Evolutionary conservation across 1,139 yeast species (phyloP).

Genomic region (Pichia sp.): DNA sequence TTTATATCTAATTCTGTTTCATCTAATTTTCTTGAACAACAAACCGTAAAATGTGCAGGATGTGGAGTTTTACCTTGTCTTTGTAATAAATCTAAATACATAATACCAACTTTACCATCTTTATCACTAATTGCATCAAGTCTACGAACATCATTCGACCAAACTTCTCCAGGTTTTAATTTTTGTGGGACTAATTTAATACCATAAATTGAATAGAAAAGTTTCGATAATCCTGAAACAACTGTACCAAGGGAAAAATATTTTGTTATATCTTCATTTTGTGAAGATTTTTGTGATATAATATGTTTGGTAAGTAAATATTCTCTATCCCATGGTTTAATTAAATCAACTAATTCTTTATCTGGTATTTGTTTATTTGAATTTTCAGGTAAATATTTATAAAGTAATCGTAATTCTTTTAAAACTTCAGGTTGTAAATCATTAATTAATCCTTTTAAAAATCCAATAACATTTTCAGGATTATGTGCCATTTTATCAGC

Average conservation of each 20-base stretch:
- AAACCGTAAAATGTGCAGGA: slow-evolving; percentile 97
- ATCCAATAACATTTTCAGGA: slow-evolving; percentile 70
- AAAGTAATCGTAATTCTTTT: slow-evolving; percentile 45
- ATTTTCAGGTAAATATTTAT: slow-evolving; percentile 19
- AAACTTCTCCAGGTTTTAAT: slow-evolving; percentile 69
- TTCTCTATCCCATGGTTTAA: slow-evolving; percentile 93
- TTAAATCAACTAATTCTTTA: slow-evolving; percentile 38
- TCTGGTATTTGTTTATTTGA: slow-evolving; percentile 29
- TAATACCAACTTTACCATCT: slow-evolving; percentile 55
- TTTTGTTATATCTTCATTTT: slow-evolving; percentile 40
- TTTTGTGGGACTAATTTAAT: slow-evolving; percentile 54
- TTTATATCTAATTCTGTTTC: slow-evolving; percentile 35
- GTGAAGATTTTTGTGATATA: slow-evolving; percentile 32
- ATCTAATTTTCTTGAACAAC: slow-evolving; percentile 75
- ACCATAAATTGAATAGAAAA: slow-evolving; percentile 70
- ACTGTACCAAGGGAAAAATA: slow-evolving; percentile 86
- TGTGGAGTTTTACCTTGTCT: slow-evolving; percentile 57
- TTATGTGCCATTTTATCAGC: slow-evolving; percentile 86
- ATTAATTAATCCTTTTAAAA: slow-evolving; percentile 54
- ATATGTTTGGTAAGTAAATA: slow-evolving; percentile 42
- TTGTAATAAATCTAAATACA: slow-evolving; percentile 63
- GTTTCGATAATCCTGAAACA: slow-evolving; percentile 69
- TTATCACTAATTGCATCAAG: slow-evolving; percentile 60
- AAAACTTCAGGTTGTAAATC: slow-evolving; percentile 50
- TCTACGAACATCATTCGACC: slow-evolving; percentile 86